Evolutionary conservation across 768 basidiomycete species (phyloP).

Genomic region (Termitomyces eurrhizus): DNA sequence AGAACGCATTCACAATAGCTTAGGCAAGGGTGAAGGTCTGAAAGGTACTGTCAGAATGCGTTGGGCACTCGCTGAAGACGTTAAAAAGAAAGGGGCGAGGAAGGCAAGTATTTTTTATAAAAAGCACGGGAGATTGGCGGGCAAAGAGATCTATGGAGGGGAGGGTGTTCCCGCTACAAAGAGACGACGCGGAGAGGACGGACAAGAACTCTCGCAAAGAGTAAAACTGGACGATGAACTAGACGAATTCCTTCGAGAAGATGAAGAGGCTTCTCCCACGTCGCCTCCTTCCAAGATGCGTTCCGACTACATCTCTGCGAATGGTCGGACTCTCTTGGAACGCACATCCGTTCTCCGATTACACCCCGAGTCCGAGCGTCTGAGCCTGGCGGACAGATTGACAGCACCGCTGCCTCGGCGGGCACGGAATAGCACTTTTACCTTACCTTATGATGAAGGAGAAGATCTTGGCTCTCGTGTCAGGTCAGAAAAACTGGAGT

Average conservation of each 20-base stretch:
- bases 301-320: conserved; percentile 53
- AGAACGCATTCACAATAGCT: conserved; percentile 66
- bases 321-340: conserved; percentile 51
- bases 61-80: conserved; percentile 68
- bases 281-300: conserved; percentile 65
- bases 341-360: conserved; percentile 48
- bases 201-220: conserved; percentile 28
- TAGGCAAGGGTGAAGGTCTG: conserved; percentile 67
- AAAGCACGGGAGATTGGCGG: conserved; percentile 63
- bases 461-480: conserved; percentile 18
- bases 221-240: conserved; percentile 62
- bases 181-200: conserved; percentile 31
- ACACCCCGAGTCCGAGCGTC: conserved; percentile 24
- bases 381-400: conserved; percentile 41
- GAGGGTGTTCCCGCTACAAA: conserved; percentile 27
- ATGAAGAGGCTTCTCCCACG: conserved; percentile 29
- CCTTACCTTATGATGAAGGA: conserved; percentile 19
- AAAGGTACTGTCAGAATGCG: conserved; percentile 68
- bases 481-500: conserved; percentile 16
- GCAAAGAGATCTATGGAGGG: conserved; percentile 47
- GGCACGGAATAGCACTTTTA: conserved; percentile 22
- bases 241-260: conserved; percentile 61
- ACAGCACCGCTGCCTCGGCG: conserved; percentile 43
- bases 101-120: conserved; percentile 74
- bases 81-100: conserved; percentile 76